Evolutionary conservation across 495 filamentous ascomycete species (phyloP).

Genomic region (Aspergillus haitiensis): DNA sequence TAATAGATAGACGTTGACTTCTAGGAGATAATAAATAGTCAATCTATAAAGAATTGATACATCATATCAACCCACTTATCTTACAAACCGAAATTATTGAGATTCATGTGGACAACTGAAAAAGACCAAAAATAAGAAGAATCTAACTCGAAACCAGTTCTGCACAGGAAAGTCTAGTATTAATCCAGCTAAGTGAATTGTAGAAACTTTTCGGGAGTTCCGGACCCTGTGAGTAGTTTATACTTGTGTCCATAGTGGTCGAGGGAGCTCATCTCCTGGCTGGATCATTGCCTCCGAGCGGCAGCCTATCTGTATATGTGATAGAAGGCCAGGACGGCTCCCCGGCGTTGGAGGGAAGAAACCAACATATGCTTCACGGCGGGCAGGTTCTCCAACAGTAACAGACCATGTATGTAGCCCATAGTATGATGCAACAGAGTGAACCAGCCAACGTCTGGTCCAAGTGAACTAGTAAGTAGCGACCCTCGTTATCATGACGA

Average conservation of each 20-base stretch:
- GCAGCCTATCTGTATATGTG: slow-evolving; percentile 26
- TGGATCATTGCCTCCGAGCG: slow-evolving; percentile 34
- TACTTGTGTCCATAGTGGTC: slow-evolving; percentile 62
- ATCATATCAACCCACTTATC: slow-evolving; percentile 5
- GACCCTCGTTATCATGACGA: neutral
- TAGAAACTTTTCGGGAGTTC: neutral
- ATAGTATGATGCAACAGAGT: slow-evolving; percentile 91
- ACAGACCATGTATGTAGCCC: slow-evolving; percentile 83
- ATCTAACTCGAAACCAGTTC: neutral
- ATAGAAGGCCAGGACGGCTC: slow-evolving; percentile 31
- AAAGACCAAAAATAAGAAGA: neutral
- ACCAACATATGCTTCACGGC: slow-evolving; percentile 88
- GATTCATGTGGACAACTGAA: neutral
- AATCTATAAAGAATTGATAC: neutral
- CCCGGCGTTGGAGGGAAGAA: slow-evolving; percentile 48
- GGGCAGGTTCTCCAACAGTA: slow-evolving; percentile 70
- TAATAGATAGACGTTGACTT: neutral
- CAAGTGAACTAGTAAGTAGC: slow-evolving; percentile 20
- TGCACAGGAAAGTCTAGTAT: neutral
- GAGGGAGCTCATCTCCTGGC: slow-evolving; percentile 53
- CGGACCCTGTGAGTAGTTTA: slow-evolving; percentile 25
- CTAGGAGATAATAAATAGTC: neutral
- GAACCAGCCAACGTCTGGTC: slow-evolving; percentile 84
- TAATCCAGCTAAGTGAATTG: neutral
- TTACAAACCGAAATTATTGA: neutral